Conservation (phyloP, 768 basidiomycete species). For the Xerocomellus dryophilus region DNA sequence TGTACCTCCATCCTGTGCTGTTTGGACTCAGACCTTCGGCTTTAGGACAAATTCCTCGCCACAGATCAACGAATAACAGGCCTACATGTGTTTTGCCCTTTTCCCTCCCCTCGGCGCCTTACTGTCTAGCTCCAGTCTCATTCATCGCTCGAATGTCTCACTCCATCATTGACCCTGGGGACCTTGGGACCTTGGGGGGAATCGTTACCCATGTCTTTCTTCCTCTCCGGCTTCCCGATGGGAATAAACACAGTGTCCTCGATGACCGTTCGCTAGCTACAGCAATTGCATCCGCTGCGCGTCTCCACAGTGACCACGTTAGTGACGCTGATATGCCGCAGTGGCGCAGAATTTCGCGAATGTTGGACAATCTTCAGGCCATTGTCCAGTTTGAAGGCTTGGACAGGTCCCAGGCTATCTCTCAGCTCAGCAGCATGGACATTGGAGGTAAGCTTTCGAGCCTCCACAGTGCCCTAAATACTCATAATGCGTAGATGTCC, state of each 20-base stretch:
- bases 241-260: conserved; percentile 28
- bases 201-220: conserved; percentile 42
- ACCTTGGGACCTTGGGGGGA: conserved; percentile 23
- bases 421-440: conserved; percentile 20
- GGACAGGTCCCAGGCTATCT: conserved; percentile 7
- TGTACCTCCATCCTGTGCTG: no score
- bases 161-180: neutral
- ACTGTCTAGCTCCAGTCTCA: no score
- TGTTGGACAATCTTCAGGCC: conserved; percentile 29
- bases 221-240: conserved; percentile 40
- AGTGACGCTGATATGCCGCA: conserved; percentile 2
- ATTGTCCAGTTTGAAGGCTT: neutral
- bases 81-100: no score
- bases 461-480: neutral
- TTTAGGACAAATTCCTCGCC: no score
- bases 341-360: conserved; percentile 32
- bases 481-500: conserved; percentile 31
- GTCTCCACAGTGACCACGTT: conserved; percentile 15
- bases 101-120: no score
- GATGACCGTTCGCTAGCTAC: conserved; percentile 30
- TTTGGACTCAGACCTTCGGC: no score
- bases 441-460: conserved; percentile 14
- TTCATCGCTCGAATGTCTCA: neutral
- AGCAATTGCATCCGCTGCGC: conserved; percentile 18
- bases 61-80: no score